Base-by-base conservation (phyloP, 805 yeast species). In the Tetrapisispora fleetii region DNA sequence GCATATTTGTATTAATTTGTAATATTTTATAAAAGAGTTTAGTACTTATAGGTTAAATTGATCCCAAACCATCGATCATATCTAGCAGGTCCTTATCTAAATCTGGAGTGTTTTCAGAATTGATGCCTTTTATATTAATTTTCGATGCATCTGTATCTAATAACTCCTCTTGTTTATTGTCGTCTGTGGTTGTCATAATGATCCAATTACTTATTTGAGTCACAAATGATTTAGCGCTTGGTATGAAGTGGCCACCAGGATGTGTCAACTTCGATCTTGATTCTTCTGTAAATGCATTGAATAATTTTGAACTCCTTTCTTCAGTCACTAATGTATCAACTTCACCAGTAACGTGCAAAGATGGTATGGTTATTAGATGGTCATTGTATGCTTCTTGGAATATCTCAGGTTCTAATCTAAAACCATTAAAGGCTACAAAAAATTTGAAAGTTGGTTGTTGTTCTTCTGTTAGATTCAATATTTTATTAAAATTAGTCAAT, bases 171-270 rank as follows among this genome's bases (percentile, higher is more conserved):
- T 24, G n/a, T 5, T n/a, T 14, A 9, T n/a, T n/a, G 22, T 17
- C n/a, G 6, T 38, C 28, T 38, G 33, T 24, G 7, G 13, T 24
- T 22, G 30, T 38, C 19, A 49, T 27, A 2, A 40, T 43, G 21
- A 70, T 57, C 75, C 75, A 71, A 33, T 54, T 53, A 17, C 65
- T 43, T 9, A 69, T 62, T 43, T 67, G 66, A 8, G 54, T 43
- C 1, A 67, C 68, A 48, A 66, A 68, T 17, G 51, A 59, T 49
- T 83, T 85, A 4, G 87, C 78, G 60, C 85, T 87, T n/a, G 99
- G 99, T 37, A 91, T 95, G 60, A 83, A 91, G 62, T 91, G 99
- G 1, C 96, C 96, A 46, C 98, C 98, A 4, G 97, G 95, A 61
- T 91, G 99, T 52, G 76, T 82, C 49, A 89, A 56, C 41, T 74